Base-by-base conservation (phyloP, 352 stramenopile species). In the Pythium rishiriense region DNA sequence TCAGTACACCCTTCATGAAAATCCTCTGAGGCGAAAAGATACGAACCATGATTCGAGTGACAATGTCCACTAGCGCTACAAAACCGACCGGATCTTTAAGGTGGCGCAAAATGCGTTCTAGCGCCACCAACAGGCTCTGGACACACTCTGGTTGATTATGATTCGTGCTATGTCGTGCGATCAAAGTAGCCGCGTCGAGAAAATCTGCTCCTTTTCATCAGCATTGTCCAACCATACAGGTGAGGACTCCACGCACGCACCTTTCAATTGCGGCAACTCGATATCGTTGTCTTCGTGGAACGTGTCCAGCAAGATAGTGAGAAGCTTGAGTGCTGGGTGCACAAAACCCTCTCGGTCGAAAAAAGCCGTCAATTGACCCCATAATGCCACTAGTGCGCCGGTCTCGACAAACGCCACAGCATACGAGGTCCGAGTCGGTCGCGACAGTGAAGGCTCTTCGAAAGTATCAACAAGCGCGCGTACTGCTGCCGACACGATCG, bases 401-500 rank as follows among this genome's bases (percentile, higher is more conserved):
- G 45, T 50, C 9, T 59, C 55, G 7, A 64, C 26, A 19, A 59
- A 60, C 11, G 55, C 55, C 8, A 17, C 25, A 4, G 35, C 41
- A 29, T 61, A 62, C 7, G 8, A 43, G 1, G 14, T 49, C 49
- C 53, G 26, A 67, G 19, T 26, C 68, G 22, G 15, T 28, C 17
- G 3, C 47, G 15, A 28, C 12, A 53, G 3, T 25, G 10, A 24
- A 21, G 25, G 9, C 17, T 39, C 10, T 6, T 26, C 24, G 14
- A 59, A 29, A 9, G 26, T 59, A 35, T 59, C 51, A 8, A 49
- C 47, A 11, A 85, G 48, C 21, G 73, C 62, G 42, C 76, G 64
- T 7, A 79, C 43, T 1, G 59, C 69, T 28, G 60, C 66, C 19
- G 66, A 35, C 8, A 77, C 35, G 45, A 79, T 64, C 12, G 74